Conservation (phyloP, 352 stramenopile genomes). For the Globisporangium cystogenes region DNA sequence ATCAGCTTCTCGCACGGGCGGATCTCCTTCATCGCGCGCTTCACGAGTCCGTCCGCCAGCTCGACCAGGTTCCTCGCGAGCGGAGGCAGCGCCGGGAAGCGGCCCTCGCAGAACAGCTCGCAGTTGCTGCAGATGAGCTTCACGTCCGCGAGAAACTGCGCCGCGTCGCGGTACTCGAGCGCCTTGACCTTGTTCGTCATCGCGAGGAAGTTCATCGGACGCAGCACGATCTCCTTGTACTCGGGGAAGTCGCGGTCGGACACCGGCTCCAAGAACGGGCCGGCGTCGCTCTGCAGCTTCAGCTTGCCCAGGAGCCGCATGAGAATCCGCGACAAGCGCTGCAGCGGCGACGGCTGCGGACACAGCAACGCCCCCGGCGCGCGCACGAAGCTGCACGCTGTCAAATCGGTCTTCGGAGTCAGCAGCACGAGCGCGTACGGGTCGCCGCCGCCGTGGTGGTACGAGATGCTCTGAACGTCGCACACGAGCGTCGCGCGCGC, state of each 20-base stretch:
- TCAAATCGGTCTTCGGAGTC: conserved; percentile 27
- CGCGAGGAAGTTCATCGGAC: conserved; percentile 68
- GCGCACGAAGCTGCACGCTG: conserved; percentile 22
- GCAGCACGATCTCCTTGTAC: conserved; percentile 78
- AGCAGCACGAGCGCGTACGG: conserved; percentile 68
- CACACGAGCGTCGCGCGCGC: conserved; percentile 51
- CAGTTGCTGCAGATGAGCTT: conserved; percentile 76
- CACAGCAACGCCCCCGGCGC: conserved; percentile 40
- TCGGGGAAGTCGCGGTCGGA: conserved; percentile 76
- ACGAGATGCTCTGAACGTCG: conserved; percentile 56
- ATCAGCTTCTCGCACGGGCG: conserved; percentile 39
- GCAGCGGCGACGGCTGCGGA: conserved; percentile 48
- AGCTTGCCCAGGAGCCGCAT: conserved; percentile 59
- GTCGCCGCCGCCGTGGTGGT: conserved; percentile 76
- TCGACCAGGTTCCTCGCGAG: conserved; percentile 66
- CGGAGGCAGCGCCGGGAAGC: conserved; percentile 69
- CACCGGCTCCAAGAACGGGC: conserved; percentile 74
- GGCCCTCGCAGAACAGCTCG: conserved; percentile 71
- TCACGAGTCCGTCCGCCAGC: conserved; percentile 57
- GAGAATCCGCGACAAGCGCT: conserved; percentile 55
- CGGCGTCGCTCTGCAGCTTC: conserved; percentile 48
- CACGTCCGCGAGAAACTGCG: conserved; percentile 59
- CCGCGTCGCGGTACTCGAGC: conserved; percentile 45
- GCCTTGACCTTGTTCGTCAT: conserved; percentile 49
- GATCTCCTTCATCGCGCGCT: conserved; percentile 67